Evolutionary conservation across 2,329 filamentous ascomycete genomes (phyloP).

Genomic region (Orbilia oligospora): DNA sequence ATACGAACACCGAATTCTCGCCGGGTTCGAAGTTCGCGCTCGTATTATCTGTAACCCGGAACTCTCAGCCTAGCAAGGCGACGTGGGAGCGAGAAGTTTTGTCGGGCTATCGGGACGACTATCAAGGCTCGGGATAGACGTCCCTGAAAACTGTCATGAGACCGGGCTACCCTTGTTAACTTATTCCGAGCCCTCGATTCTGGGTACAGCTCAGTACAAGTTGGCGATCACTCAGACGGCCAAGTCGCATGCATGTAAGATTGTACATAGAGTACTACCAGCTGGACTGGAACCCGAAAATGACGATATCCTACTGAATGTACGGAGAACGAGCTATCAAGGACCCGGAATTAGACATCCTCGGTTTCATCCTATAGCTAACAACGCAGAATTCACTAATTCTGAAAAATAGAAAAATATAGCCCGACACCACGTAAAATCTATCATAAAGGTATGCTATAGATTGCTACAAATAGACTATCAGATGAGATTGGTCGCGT

Average conservation of each 20-base stretch:
- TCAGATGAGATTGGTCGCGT: no score
- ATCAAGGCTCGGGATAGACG: background rate
- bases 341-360: background rate
- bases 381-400: no score
- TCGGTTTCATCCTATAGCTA: background rate
- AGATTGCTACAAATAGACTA: no score
- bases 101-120: slow-evolving; percentile 6
- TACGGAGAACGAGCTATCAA: background rate
- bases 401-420: no score
- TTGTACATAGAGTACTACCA: background rate
- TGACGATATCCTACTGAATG: background rate
- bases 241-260: background rate
- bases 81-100: background rate
- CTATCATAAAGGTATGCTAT: no score
- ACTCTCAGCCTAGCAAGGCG: slow-evolving; percentile 23
- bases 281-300: background rate
- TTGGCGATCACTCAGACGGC: background rate
- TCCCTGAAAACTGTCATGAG: background rate
- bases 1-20: background rate
- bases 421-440: no score
- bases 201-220: background rate
- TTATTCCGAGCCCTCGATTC: background rate
- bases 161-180: slow-evolving; percentile 10
- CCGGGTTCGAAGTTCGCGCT: background rate
- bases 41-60: background rate